A percentile compares a stretch with the other conserved stretches of the same genome.
These are phyloP conservation scores for Suillus variegatus DNA, from an alignment of 768 basidiomycete genomes.

Conservation along the genomic window DNA sequence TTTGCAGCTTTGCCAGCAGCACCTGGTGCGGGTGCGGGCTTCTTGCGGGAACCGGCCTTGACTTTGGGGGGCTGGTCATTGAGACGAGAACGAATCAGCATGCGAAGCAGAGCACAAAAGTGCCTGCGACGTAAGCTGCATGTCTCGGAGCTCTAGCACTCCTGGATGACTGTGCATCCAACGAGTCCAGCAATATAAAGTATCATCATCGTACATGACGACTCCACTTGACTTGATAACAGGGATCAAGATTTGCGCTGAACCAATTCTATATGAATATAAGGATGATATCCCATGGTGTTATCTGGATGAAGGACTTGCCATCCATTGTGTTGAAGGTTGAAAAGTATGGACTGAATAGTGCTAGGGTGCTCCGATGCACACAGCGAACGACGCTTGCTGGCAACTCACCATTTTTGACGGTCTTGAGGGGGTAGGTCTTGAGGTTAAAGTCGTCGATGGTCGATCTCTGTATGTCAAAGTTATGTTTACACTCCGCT, in stretches of 20 bases:
- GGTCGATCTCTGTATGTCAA: not conserved
- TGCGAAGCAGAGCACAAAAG: slow-evolving; percentile 19
- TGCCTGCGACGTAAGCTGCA: slow-evolving; percentile 30
- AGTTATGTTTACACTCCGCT: slow-evolving; percentile 18
- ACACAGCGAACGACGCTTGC: slow-evolving; percentile 17
- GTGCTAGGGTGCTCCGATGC: slow-evolving; percentile 41
- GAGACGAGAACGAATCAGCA: slow-evolving; percentile 66
- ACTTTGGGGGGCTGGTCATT: slow-evolving; percentile 86
- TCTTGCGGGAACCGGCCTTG: slow-evolving; percentile 74
- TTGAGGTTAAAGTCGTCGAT: slow-evolving; percentile 17
- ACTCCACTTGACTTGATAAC: slow-evolving; percentile 38
- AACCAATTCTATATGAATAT: slow-evolving; percentile 21
- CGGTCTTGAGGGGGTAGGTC: slow-evolving; percentile 41
- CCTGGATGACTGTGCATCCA: slow-evolving; percentile 20
- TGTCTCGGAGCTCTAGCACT: slow-evolving; percentile 57
- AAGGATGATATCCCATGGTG: slow-evolving; percentile 6
- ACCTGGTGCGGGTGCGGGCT: slow-evolving; percentile 83
- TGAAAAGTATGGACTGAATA: slow-evolving; percentile 36
- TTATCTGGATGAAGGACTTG: slow-evolving; percentile 43
- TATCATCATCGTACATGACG: slow-evolving; percentile 37
- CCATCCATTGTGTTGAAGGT: slow-evolving; percentile 50
- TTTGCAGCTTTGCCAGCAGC: slow-evolving; percentile 77
- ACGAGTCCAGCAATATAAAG: slow-evolving; percentile 45
- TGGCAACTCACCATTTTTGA: slow-evolving; percentile 56
- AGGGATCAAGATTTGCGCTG: slow-evolving; percentile 20